Base-by-base conservation (phyloP, 768 basidiomycete species). In the Boletus sensibilis region DNA sequence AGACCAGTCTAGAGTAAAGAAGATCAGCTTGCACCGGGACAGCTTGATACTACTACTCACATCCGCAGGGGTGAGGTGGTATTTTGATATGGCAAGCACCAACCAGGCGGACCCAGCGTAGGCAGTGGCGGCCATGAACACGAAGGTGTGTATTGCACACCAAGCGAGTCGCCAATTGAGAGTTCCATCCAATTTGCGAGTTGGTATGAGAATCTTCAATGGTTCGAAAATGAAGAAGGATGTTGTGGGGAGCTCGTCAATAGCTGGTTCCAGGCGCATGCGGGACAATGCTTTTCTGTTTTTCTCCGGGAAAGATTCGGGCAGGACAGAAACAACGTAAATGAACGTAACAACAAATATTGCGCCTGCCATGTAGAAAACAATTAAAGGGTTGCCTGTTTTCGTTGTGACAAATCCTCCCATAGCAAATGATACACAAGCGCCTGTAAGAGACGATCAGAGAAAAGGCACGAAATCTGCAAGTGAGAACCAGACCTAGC, bases 401-500 rank as follows among this genome's bases (percentile, higher is more conserved):
- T 53, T 47, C 5, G 66, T 69, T 14, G 73, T 73, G 20, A 74
- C 34, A 4, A 59, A 53, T n/a, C 73, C 72, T 41, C 73, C 73
- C 0, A 68, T 31, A 52, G 57, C 55, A 50, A 64, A 73, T 5
- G 73, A 67, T 33, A 72, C 34, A 13, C 57, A 61, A 18, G 55
- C 57, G 31, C 72, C 70, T 73, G 42, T 0, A 44, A 33, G 16
- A 31, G 20, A 53, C 21, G 23, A 29, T 23, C 33, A 52, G n/a
- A 55, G 50, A 27, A 45, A 27, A 48, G 38, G 18, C 5, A 11
- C 45, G 25, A 10, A 25, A 25, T 11, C 6, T 31, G 5, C 7
- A 23, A 51, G 18, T n/a, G 12, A 35, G 33, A 53, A 39, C 6
- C 47, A 21, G 23, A 69, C 73, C 73, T 44, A 74, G 39, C 5